Evolutionary conservation across 352 stramenopile species (phyloP), one percentile per base, ranked within the genome.

Genomic region (Salisapilia sapeloensis): DNA sequence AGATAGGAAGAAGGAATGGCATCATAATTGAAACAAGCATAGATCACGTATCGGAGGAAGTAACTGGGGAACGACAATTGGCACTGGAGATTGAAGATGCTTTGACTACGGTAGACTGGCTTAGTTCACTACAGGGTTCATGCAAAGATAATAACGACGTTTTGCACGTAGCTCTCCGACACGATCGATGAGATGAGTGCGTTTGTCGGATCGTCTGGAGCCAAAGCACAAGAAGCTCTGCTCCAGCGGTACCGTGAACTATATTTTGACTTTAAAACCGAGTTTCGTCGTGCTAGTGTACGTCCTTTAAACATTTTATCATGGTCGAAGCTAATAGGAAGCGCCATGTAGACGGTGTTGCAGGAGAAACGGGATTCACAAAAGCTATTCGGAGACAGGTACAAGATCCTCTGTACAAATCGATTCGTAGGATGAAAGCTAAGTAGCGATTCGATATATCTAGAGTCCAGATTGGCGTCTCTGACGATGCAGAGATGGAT

Each of bases 171-270:
- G 72, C 42, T 91, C 2, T 85, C 67, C 0, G 72, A 91, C 40
- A 72, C 63, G 10, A 91, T 91, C 35, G 72, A 91, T 28, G 72
- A 83, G 35, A 87, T 89, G 76, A 85, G 57, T 42, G 33, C 58
- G n/a, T 59, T 69, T 26, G 60, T 71, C 27, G 77, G 71, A 37
- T 60, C 53, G 24, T 83, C 72, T 33, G 61, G 59, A 9, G 56
- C 64, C 14, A 91, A 86, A 41, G 65, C 69, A 22, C 76, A 91
- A 39, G 76, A 91, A 35, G 78, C 78, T 3, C 54, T 96, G 29
- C 55, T 96, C 22, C 90, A 96, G 55, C 71, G 92, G 26, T 98
- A 98, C 53, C 76, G 89, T 17, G 90, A 97, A 55, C 78, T 97
- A 34, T 75, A 97, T 29, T 96, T 97, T 43, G 89, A 98, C 57